These are phyloP conservation scores for Discostella stelligera DNA, from an alignment of 352 stramenopile genomes.

Conservation along the genomic window DNA sequence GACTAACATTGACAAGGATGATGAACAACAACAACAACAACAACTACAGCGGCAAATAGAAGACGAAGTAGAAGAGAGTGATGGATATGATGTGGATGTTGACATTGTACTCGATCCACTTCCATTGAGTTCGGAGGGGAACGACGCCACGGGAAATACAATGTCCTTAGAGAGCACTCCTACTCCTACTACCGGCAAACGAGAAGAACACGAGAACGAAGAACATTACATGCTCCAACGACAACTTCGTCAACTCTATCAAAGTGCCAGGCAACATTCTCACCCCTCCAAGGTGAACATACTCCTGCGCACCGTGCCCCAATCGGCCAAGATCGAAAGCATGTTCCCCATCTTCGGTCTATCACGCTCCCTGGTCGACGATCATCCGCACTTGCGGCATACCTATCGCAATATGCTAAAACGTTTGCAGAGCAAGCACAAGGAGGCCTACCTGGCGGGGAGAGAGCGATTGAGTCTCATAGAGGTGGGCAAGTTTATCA, in stretches of 20 bases:
- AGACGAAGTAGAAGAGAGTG: constrained; percentile 1
- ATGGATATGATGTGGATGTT: constrained; percentile 34
- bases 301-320: constrained; percentile 32
- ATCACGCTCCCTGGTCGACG: constrained; percentile 38
- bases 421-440: constrained; percentile 23
- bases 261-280: constrained; percentile 44
- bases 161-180: neutral
- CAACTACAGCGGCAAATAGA: constrained; percentile 7
- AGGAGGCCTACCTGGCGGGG: constrained; percentile 18
- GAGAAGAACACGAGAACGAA: constrained; percentile 6
- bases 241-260: constrained; percentile 52
- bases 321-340: constrained; percentile 30
- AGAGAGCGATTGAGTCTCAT: constrained; percentile 18
- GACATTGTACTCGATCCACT: constrained; percentile 28
- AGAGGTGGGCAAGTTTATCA: constrained; percentile 24
- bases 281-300: constrained; percentile 57
- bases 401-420: constrained; percentile 40
- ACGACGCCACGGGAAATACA: neutral
- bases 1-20: constrained; percentile 2
- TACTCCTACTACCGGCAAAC: neutral
- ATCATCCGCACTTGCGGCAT: constrained; percentile 41
- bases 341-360: constrained; percentile 49
- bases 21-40: constrained; percentile 10
- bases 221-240: constrained; percentile 53
- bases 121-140: constrained; percentile 8